Evolutionary conservation across 2,329 filamentous ascomycete genomes (phyloP).

Genomic region (Neonectria sp.): DNA sequence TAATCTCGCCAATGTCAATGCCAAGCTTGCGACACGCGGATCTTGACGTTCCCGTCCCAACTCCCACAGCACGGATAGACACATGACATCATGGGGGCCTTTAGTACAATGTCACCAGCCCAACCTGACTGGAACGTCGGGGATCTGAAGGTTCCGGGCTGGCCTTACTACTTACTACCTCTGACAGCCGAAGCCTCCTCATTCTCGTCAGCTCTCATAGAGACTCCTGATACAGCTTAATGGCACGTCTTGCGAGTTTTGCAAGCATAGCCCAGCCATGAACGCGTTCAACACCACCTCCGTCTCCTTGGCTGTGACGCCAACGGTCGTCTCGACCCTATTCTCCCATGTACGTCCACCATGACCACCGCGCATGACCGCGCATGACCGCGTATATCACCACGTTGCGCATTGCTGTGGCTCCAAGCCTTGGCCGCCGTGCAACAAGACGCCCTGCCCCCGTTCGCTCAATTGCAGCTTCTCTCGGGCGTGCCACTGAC

Average conservation of each 20-base stretch:
- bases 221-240: slow-evolving; percentile 18
- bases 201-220: slow-evolving; percentile 13
- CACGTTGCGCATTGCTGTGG: slow-evolving; percentile 22
- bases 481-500: slow-evolving; percentile 27
- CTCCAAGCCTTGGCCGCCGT: background rate
- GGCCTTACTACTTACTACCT: slow-evolving; percentile 5
- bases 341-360: slow-evolving; percentile 80
- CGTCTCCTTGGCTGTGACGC: slow-evolving; percentile 87
- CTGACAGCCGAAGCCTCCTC: slow-evolving; percentile 3
- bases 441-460: background rate
- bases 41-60: background rate
- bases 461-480: background rate
- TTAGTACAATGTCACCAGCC: slow-evolving; percentile 18
- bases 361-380: slow-evolving; percentile 16
- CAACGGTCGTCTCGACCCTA: slow-evolving; percentile 88
- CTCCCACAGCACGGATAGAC: background rate
- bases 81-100: slow-evolving; percentile 47
- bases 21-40: slow-evolving; percentile 3
- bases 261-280: slow-evolving; percentile 51
- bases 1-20: slow-evolving; percentile 5
- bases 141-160: slow-evolving; percentile 15
- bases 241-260: slow-evolving; percentile 27
- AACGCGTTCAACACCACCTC: slow-evolving; percentile 81
- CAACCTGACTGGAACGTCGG: slow-evolving; percentile 9
- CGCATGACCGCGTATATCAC: slow-evolving; percentile 1